Evolutionary conservation across 768 basidiomycete genomes (phyloP).

Genomic region (Xerocomus spinulosus): DNA sequence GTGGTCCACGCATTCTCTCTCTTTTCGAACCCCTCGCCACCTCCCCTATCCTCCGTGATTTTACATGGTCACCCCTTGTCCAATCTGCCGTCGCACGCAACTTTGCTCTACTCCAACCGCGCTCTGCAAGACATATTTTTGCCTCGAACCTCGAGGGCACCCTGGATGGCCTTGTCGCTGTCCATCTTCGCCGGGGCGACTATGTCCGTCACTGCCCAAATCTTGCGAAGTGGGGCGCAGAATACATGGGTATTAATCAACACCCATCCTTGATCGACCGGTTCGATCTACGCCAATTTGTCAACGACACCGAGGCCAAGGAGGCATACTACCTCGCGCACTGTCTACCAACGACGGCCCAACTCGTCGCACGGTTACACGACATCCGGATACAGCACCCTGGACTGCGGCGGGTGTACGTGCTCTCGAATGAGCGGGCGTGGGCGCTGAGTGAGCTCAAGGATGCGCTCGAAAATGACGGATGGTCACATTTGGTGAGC

Average conservation of each 20-base stretch:
- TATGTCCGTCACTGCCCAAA: conserved; percentile 55
- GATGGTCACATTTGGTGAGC: conserved; percentile 47
- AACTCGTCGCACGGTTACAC: conserved; percentile 39
- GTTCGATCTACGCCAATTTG: conserved; percentile 32
- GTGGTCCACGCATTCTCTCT: conserved; percentile 36
- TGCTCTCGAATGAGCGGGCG: conserved; percentile 50
- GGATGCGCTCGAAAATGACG: conserved; percentile 37
- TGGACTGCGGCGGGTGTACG: conserved; percentile 35
- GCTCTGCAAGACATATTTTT: conserved; percentile 21
- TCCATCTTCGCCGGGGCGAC: conserved; percentile 58
- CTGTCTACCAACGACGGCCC: conserved; percentile 40
- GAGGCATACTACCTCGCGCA: conserved; percentile 15
- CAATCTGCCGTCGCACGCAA: conserved; percentile 46
- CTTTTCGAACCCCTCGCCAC: conserved; percentile 40
- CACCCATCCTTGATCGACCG: conserved; percentile 37
- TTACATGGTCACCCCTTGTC: conserved; percentile 53
- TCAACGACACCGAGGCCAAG: conserved; percentile 1
- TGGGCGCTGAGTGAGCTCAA: conserved; percentile 40
- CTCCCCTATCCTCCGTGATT: conserved; percentile 49
- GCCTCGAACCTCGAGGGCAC: conserved; percentile 15
- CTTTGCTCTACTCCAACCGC: conserved; percentile 38
- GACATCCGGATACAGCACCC: conserved; percentile 33
- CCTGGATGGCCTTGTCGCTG: conserved; percentile 44
- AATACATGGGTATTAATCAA: conserved; percentile 50
- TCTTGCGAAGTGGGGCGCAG: conserved; percentile 40